Evolutionary conservation across 805 yeast genomes (phyloP), one percentile per base, ranked within the genome.

Genomic region (Maudiozyma barnettii): DNA sequence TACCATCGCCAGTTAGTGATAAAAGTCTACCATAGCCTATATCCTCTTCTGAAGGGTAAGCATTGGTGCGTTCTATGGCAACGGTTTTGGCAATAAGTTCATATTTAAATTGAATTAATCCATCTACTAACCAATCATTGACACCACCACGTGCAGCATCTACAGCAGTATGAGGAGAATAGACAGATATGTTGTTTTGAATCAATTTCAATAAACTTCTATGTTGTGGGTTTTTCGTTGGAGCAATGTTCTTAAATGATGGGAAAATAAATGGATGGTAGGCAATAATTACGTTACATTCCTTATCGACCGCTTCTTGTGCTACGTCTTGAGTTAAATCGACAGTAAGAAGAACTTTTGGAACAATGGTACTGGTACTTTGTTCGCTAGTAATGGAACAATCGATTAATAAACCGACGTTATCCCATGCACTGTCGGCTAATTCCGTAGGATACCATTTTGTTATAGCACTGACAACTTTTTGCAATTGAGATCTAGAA

Each of bases 191-290:
- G n/a, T 86, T 84, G 49, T 80, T 74, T 53, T 80, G 81, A 45
- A 88, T 81, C 56, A 93, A 72, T 46, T 76, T 75, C 37, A 91
- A 63, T 46, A 91, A 70, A 5, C 95, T 84, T 20, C 67, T 67
- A 59, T 93, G 97, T 63, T 93, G 98, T 0, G 96, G 82, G 56
- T 88, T 84, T 2, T 56, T 45, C 1, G 65, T 58, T n/a, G 72
- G 67, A 2, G 81, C 75, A 49, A 93, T 75, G 12, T 79, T 68
- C 63, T 90, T 93, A 65, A 93, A 76, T 1, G 95, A 95, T 21
- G 84, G 72, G 74, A 93, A 93, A 39, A 93, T 87, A 61, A 93
- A 90, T 1, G 99, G 99, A 63, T 93, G 91, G 64, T 93, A 93
- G 0, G 98, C 95, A 55, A 93, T 65, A 5, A 93, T 72, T 41